Conservation (phyloP, 345 rosid species). For the Toxicodendron radicans region DNA sequence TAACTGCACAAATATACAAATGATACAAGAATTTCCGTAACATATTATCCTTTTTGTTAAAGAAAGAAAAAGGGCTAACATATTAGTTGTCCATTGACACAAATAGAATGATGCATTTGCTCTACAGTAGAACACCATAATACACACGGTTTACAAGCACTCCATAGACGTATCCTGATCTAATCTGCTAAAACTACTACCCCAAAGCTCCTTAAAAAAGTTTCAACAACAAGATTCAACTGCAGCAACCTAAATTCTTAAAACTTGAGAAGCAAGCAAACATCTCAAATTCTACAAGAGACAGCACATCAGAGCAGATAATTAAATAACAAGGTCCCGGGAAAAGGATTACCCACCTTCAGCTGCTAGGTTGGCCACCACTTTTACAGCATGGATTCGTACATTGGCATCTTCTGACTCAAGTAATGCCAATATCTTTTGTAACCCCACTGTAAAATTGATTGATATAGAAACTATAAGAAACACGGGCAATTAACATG, state of each 20-base stretch:
- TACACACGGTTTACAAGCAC: background rate
- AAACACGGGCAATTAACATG: background rate
- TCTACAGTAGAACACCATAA: background rate
- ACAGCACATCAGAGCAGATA: background rate
- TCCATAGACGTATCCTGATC: background rate
- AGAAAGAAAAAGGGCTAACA: background rate
- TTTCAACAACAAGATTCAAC: background rate
- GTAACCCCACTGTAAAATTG: constrained; percentile 68
- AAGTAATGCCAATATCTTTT: constrained; percentile 78
- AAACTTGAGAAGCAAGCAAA: background rate
- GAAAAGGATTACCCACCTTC: constrained; percentile 60
- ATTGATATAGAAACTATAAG: constrained; percentile 19
- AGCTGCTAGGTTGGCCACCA: constrained; percentile 96
- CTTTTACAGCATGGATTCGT: constrained; percentile 95
- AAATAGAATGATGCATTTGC: background rate
- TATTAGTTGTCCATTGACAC: background rate
- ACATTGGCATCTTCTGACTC: constrained; percentile 96
- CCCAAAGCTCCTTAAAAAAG: background rate
- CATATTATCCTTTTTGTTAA: too few relatives aligned
- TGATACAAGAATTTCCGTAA: too few relatives aligned
- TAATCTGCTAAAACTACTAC: background rate
- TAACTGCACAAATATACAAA: too few relatives aligned
- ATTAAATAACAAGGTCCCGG: background rate
- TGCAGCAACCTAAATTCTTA: background rate
- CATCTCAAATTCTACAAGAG: background rate